These are phyloP conservation scores for Phytophthora tubulina DNA, from an alignment of 352 stramenopile genomes.

Conservation along the genomic window DNA sequence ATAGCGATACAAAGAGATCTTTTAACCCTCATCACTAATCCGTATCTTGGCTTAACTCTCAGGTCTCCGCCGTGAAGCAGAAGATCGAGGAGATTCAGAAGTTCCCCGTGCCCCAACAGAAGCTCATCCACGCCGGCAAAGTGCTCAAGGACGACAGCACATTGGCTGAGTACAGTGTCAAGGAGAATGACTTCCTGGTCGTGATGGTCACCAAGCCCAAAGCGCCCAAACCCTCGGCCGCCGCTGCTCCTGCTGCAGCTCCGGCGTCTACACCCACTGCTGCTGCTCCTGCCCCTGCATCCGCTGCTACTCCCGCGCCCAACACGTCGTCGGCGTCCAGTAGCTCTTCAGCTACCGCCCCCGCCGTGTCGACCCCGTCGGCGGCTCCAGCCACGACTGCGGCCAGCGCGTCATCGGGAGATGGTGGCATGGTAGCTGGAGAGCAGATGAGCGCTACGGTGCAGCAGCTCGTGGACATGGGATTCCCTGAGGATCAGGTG, in stretches of 20 bases:
- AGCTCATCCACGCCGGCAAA: slow-evolving; percentile 91
- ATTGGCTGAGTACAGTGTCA: slow-evolving; percentile 86
- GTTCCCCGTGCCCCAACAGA: slow-evolving; percentile 80
- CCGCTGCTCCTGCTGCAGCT: slow-evolving; percentile 46
- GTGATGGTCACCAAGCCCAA: slow-evolving; percentile 92
- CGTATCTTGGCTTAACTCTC: slow-evolving; percentile 15
- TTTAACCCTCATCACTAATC: slow-evolving; percentile 5
- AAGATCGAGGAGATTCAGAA: slow-evolving; percentile 83
- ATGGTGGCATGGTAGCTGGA: slow-evolving; percentile 27
- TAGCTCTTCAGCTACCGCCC: slow-evolving; percentile 63
- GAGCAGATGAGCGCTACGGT: slow-evolving; percentile 69
- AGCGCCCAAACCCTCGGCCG: slow-evolving; percentile 53
- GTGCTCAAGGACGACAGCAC: slow-evolving; percentile 89
- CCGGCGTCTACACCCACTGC: slow-evolving; percentile 43
- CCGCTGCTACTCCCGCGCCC: slow-evolving; percentile 44
- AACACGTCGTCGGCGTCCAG: slow-evolving; percentile 82
- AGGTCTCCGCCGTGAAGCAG: slow-evolving; percentile 82
- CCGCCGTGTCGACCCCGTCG: slow-evolving; percentile 77
- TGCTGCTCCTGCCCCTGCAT: slow-evolving; percentile 24
- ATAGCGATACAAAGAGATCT: slow-evolving; percentile 7
- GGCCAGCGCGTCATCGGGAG: slow-evolving; percentile 26
- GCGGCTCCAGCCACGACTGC: slow-evolving; percentile 54
- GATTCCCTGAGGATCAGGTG: slow-evolving; percentile 89
- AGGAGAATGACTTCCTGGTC: slow-evolving; percentile 91
- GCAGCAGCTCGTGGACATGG: slow-evolving; percentile 88